These are phyloP conservation scores for Pezicula neosporulosa DNA, from an alignment of 2,329 filamentous ascomycete species.

Conservation along the genomic window DNA sequence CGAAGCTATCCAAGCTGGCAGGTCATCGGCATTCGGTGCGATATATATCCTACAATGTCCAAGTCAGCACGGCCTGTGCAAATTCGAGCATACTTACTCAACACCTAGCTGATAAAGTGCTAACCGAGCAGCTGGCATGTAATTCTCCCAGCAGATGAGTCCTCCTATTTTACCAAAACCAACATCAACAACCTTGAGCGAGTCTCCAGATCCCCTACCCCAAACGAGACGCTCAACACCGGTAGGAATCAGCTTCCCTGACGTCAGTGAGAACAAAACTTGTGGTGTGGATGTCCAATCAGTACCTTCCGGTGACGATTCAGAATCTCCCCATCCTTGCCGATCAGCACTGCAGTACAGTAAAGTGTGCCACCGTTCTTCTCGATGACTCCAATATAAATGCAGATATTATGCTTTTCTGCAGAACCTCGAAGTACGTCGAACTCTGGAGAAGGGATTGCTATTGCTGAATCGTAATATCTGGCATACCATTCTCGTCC, in stretches of 20 bases:
- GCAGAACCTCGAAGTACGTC: constrained; percentile 31
- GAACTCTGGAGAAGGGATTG: constrained; percentile 34
- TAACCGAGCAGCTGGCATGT: constrained; percentile 39
- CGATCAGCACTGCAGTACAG: constrained; percentile 35
- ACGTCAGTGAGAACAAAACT: not conserved
- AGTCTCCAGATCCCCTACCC: constrained; percentile 36
- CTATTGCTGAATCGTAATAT: constrained; percentile 35
- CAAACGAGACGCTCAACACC: constrained; percentile 37
- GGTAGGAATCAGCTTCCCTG: constrained; percentile 32
- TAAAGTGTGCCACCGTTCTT: constrained; percentile 38
- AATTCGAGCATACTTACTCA: constrained; percentile 27
- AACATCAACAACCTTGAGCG: constrained; percentile 34
- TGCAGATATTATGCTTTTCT: constrained; percentile 29
- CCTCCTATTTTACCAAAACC: constrained; percentile 38
- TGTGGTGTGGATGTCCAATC: too few species aligned
- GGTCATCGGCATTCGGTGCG: constrained; percentile 22
- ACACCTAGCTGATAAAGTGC: constrained; percentile 39
- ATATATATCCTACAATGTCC: constrained; percentile 18
- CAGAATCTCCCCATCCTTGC: constrained; percentile 32
- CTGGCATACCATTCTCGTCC: constrained; percentile 38
- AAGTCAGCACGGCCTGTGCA: not conserved
- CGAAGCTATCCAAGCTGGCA: constrained; percentile 33
- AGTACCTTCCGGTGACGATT: constrained; percentile 35
- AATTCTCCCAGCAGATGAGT: constrained; percentile 42
- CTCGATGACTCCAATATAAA: constrained; percentile 38